Evolutionary conservation across 2,329 filamentous ascomycete genomes (phyloP).

Genomic region (Zymoseptoria crescenta): DNA sequence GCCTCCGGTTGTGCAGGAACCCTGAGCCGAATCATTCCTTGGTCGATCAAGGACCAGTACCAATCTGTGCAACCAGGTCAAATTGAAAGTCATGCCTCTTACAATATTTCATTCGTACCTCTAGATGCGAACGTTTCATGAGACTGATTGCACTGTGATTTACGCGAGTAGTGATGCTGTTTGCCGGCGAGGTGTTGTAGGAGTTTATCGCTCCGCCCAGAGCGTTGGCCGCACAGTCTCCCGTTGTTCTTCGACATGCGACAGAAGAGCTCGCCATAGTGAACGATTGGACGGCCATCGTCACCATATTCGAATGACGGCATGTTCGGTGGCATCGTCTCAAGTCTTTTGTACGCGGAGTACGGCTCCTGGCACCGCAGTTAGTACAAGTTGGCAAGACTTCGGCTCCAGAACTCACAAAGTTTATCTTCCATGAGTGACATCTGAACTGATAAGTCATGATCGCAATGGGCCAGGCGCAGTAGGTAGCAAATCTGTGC

Average conservation of each 20-base stretch:
- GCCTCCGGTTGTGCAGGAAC: too few relatives aligned
- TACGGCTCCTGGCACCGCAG: background rate
- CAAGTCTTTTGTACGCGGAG: background rate
- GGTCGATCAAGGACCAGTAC: background rate
- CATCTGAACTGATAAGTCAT: too few relatives aligned
- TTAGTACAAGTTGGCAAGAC: background rate
- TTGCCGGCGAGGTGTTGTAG: background rate
- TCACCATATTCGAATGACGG: background rate
- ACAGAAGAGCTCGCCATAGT: slow-evolving; percentile 1
- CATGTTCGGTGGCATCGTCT: background rate
- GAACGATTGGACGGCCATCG: background rate
- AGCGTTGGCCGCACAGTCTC: background rate
- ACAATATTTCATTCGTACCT: background rate
- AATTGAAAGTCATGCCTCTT: background rate
- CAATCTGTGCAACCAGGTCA: background rate
- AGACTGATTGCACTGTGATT: background rate
- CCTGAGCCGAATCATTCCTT: background rate
- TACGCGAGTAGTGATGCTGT: too few relatives aligned
- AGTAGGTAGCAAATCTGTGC: background rate
- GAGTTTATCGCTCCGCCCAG: background rate
- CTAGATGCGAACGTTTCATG: background rate
- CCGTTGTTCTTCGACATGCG: background rate
- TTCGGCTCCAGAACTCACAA: background rate
- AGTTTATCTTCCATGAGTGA: background rate
- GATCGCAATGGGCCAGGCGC: too few relatives aligned